A percentile compares a stretch with the other conserved stretches of the same genome.
Evolutionary conservation across 768 basidiomycete genomes (phyloP).

Genomic region (Naematelia encephala): DNA sequence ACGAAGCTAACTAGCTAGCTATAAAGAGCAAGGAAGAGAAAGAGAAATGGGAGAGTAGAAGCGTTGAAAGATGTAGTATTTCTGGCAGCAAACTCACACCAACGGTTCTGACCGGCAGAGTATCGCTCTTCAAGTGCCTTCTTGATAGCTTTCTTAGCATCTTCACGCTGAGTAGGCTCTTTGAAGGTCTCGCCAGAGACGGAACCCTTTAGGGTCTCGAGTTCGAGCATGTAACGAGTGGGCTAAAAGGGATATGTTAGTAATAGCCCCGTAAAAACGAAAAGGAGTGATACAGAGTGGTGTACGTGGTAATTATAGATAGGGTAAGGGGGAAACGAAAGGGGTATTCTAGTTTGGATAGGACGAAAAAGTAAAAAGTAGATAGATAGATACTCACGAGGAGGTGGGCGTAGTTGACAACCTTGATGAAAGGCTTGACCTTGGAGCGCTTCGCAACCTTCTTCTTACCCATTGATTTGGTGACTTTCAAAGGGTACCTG

Average conservation of each 20-base stretch:
- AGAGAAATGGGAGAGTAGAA: neutral
- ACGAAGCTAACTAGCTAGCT: too few relatives aligned
- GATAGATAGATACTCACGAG: too few relatives aligned
- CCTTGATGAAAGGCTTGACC: slow-evolving; percentile 99
- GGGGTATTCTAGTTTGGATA: too few relatives aligned
- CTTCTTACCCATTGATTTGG: slow-evolving; percentile 95
- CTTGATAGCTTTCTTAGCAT: slow-evolving; percentile 93
- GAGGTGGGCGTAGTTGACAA: slow-evolving; percentile 96
- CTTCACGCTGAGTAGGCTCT: slow-evolving; percentile 90
- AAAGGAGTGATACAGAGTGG: too few relatives aligned
- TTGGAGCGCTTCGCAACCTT: slow-evolving; percentile 86
- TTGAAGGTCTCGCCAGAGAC: slow-evolving; percentile 89
- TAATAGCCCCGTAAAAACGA: too few relatives aligned
- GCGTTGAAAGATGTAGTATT: neutral
- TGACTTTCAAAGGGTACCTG: slow-evolving; percentile 91
- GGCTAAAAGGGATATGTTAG: too few relatives aligned
- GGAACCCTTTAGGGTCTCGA: slow-evolving; percentile 86
- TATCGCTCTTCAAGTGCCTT: slow-evolving; percentile 95
- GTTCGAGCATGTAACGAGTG: slow-evolving; percentile 94
- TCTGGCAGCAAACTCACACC: slow-evolving; percentile 58
- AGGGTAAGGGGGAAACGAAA: too few relatives aligned
- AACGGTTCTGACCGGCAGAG: slow-evolving; percentile 89
- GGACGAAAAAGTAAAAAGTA: too few relatives aligned
- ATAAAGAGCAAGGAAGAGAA: neutral
- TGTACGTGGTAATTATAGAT: too few relatives aligned